Percentiles rank a stretch among this genome's conserved stretches.
phyloP scores from a whole-genome alignment of 805 yeast species.

The Wickerhamiella hasegawae region DNA sequence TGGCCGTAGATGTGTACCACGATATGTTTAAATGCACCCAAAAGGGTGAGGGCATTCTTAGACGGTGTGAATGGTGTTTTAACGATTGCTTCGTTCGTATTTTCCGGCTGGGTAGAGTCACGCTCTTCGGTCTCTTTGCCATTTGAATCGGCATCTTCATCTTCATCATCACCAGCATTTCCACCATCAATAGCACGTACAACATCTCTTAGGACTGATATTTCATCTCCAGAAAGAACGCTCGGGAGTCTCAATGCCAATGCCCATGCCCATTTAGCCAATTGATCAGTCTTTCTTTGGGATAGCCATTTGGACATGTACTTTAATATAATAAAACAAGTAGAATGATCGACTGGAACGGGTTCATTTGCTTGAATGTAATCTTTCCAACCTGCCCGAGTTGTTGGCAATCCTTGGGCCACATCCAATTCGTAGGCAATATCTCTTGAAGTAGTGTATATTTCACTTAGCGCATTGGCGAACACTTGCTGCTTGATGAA shows the following conservation, averaged over 20 bases:
- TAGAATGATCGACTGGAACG: slow-evolving; percentile 25
- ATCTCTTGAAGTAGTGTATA: too few relatives aligned
- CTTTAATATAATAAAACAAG: slow-evolving; percentile 24
- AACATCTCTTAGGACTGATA: slow-evolving; percentile 27
- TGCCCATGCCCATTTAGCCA: slow-evolving; percentile 27
- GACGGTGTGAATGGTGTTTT: too few relatives aligned
- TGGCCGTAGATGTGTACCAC: slow-evolving; percentile 13
- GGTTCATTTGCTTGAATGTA: slow-evolving; percentile 22
- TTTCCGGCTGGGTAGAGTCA: too few relatives aligned
- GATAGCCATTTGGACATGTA: slow-evolving; percentile 30
- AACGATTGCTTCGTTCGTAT: too few relatives aligned
- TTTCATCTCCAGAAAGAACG: slow-evolving; percentile 24
- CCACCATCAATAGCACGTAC: slow-evolving; percentile 15
- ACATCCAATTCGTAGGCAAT: too few relatives aligned
- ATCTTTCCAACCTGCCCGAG: slow-evolving; percentile 26
- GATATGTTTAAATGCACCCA: slow-evolving; percentile 7
- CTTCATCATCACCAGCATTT: background rate
- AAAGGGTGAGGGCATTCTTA: background rate
- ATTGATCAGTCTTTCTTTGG: slow-evolving; percentile 17
- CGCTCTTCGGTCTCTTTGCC: too few relatives aligned
- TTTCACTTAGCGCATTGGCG: too few relatives aligned
- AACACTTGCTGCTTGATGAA: too few relatives aligned
- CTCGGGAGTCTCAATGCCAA: slow-evolving; percentile 27
- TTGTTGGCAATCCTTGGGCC: background rate
- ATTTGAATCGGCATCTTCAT: background rate